Evolutionary conservation across 768 basidiomycete species (phyloP).

Genomic region (Solioccasus polychromus): DNA sequence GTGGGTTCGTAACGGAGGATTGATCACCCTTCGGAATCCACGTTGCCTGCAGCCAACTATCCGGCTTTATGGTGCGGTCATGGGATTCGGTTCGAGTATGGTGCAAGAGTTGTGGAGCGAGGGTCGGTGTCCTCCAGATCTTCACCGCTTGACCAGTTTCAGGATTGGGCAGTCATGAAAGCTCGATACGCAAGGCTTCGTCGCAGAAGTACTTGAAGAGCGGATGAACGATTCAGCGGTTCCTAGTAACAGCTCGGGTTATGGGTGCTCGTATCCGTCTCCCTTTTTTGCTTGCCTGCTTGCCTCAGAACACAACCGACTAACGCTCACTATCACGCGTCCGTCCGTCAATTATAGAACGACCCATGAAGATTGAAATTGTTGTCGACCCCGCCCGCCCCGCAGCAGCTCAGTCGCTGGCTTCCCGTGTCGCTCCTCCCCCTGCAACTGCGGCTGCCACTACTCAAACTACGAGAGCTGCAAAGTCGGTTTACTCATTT

Average conservation of each 20-base stretch:
- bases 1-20: slow-evolving; percentile 22
- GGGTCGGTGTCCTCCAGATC: slow-evolving; percentile 27
- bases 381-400: slow-evolving; percentile 81
- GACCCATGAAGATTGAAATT: slow-evolving; percentile 98
- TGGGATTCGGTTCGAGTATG: slow-evolving; percentile 31
- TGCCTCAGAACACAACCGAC: slow-evolving; percentile 34
- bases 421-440: slow-evolving; percentile 81
- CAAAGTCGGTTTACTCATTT: slow-evolving; percentile 34
- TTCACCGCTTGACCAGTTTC: slow-evolving; percentile 35
- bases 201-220: slow-evolving; percentile 21
- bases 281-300: slow-evolving; percentile 40
- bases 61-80: slow-evolving; percentile 29
- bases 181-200: slow-evolving; percentile 19
- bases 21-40: slow-evolving; percentile 29
- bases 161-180: slow-evolving; percentile 29
- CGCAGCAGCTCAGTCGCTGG: slow-evolving; percentile 60
- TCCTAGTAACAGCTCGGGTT: slow-evolving; percentile 25
- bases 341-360: slow-evolving; percentile 59
- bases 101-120: slow-evolving; percentile 33
- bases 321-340: slow-evolving; percentile 34
- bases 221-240: slow-evolving; percentile 24
- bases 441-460: slow-evolving; percentile 31
- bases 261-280: slow-evolving; percentile 40
- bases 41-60: slow-evolving; percentile 24
- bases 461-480: slow-evolving; percentile 22